A percentile compares a stretch with the other conserved stretches of the same genome.
Conservation (phyloP, 495 filamentous ascomycete species). For the Aspergillus carlsbadensis region DNA sequence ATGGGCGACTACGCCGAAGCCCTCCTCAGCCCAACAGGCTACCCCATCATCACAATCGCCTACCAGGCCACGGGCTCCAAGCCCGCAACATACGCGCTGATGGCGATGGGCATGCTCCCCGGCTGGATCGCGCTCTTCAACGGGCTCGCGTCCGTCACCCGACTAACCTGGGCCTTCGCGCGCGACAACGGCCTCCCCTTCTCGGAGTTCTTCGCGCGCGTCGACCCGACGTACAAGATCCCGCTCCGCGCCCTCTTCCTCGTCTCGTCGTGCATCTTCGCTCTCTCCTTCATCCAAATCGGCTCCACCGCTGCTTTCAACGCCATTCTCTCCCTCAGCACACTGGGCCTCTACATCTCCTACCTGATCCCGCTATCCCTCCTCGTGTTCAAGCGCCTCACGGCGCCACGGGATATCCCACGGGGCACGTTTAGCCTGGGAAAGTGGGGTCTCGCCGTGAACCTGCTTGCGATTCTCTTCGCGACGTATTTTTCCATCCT, state of each 20-base stretch:
- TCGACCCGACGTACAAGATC: constrained; percentile 41
- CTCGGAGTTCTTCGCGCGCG: constrained; percentile 45
- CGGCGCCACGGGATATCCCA: constrained; percentile 23
- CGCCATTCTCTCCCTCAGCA: constrained; percentile 49
- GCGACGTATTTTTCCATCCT: constrained; percentile 43
- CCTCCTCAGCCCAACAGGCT: constrained; percentile 38
- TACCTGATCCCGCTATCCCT: constrained; percentile 50
- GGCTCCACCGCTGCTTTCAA: constrained; percentile 47
- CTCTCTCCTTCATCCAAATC: constrained; percentile 53
- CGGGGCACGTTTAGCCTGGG: constrained; percentile 33
- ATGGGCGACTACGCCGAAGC: constrained; percentile 39
- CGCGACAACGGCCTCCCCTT: constrained; percentile 60
- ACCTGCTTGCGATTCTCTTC: constrained; percentile 42
- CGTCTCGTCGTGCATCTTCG: constrained; percentile 29
- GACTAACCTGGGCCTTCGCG: constrained; percentile 60
- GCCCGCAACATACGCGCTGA: constrained; percentile 42
- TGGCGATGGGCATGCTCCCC: constrained; percentile 40
- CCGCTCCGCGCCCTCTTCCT: constrained; percentile 49
- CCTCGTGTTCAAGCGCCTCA: constrained; percentile 32
- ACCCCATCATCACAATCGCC: constrained; percentile 54
- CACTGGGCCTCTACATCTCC: constrained; percentile 48
- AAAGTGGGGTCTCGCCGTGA: constrained; percentile 37
- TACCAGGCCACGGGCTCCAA: constrained; percentile 47
- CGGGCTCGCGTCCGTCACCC: constrained; percentile 50
- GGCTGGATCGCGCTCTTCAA: constrained; percentile 47